These are phyloP conservation scores for Arachis stenosperma DNA, from an alignment of 306 rosid species.

Conservation along the genomic window DNA sequence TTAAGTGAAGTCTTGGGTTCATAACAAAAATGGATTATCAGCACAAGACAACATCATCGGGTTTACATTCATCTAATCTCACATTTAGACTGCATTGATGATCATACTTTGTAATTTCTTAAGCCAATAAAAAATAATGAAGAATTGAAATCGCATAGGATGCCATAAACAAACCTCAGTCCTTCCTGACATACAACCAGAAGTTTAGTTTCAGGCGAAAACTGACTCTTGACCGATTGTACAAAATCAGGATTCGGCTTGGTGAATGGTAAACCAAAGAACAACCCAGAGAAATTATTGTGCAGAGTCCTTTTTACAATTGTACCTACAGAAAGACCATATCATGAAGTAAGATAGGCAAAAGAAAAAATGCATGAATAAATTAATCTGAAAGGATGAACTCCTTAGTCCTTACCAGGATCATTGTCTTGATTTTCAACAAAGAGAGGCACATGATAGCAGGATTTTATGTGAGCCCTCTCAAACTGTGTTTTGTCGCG, in stretches of 20 bases:
- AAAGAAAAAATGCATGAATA: not conserved
- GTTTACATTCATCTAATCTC: not conserved
- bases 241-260: constrained; percentile 81
- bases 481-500: constrained; percentile 75
- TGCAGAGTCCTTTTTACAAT: constrained; percentile 81
- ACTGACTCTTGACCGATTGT: constrained; percentile 68
- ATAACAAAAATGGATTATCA: constrained; percentile 37
- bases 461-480: constrained; percentile 84
- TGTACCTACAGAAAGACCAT: constrained; percentile 66
- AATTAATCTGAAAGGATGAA: constrained; percentile 6
- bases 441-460: constrained; percentile 87
- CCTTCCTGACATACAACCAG: constrained; percentile 96
- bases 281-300: constrained; percentile 89
- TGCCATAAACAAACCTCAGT: constrained; percentile 64
- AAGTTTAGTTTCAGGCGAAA: constrained; percentile 69
- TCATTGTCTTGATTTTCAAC: constrained; percentile 84
- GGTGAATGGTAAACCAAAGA: constrained; percentile 85
- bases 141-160: constrained; percentile 11
- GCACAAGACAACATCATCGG: constrained; percentile 11
- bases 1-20: too few species aligned
- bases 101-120: constrained; percentile 21
- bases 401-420: constrained; percentile 49
- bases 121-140: constrained; percentile 12
- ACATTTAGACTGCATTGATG: constrained; percentile 4
- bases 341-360: not conserved